Conservation (phyloP, 1,284 basidiomycete species). For the Moesziomyces aphidis region DNA sequence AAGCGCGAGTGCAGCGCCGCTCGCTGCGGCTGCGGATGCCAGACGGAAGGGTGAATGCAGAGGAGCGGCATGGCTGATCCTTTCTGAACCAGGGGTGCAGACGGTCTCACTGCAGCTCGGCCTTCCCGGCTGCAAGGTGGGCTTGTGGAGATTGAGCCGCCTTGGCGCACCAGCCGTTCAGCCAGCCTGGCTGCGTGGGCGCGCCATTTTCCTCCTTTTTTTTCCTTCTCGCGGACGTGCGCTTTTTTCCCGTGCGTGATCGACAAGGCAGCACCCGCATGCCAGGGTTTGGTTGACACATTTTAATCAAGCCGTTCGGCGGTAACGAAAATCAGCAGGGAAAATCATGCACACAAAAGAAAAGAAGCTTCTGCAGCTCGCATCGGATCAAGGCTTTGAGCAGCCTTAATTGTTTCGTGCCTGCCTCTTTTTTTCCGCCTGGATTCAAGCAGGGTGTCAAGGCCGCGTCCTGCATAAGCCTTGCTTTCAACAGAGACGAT, state of each 20-base stretch:
- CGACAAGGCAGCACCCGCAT: constrained; percentile 3
- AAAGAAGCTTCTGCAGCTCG: neutral
- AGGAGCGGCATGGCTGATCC: neutral
- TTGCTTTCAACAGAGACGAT: too few relatives aligned
- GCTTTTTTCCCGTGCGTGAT: constrained; percentile 12
- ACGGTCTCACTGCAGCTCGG: neutral
- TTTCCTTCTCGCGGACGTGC: neutral
- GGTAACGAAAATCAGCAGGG: neutral
- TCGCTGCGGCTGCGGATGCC: neutral
- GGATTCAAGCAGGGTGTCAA: too few relatives aligned
- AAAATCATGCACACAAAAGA: constrained; percentile 15
- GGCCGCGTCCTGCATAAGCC: too few relatives aligned
- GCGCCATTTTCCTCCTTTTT: neutral
- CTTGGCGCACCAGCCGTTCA: too few relatives aligned
- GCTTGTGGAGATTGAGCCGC: neutral
- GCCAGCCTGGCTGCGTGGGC: too few relatives aligned
- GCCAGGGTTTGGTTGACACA: constrained; percentile 6
- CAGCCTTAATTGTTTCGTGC: too few relatives aligned
- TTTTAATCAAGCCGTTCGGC: constrained; percentile 3
- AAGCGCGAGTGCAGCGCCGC: too few relatives aligned
- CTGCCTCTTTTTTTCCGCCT: neutral
- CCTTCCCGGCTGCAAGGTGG: neutral
- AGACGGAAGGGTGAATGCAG: neutral
- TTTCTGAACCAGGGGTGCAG: neutral
- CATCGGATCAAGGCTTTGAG: neutral